These are phyloP conservation scores for Xylaria sp. DNA, from an alignment of 2,329 filamentous ascomycete genomes.

Conservation along the genomic window DNA sequence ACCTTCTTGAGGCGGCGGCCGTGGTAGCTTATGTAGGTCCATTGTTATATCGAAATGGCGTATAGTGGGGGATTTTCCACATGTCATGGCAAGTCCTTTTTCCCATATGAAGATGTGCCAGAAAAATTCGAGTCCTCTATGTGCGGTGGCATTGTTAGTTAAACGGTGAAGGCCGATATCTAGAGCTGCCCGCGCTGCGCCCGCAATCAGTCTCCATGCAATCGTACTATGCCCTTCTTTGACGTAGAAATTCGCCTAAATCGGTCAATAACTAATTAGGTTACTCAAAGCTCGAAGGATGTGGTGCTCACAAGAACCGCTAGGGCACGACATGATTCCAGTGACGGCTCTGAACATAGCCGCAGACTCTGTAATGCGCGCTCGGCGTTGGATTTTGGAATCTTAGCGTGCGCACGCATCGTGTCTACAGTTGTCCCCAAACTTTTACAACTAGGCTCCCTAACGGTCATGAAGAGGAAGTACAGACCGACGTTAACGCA, in stretches of 20 bases:
- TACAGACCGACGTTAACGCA: slow-evolving; percentile 39
- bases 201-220: slow-evolving; percentile 38
- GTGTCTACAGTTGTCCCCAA: slow-evolving; percentile 25
- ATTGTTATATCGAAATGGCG: slow-evolving; percentile 40
- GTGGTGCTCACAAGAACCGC: slow-evolving; percentile 34
- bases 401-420: slow-evolving; percentile 18
- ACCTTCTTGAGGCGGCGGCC: not conserved
- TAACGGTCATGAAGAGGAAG: slow-evolving; percentile 31
- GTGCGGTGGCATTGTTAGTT: slow-evolving; percentile 11
- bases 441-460: slow-evolving; percentile 15
- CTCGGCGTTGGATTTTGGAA: slow-evolving; percentile 34
- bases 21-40: slow-evolving; percentile 8
- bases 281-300: too few species aligned
- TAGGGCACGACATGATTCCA: slow-evolving; percentile 37
- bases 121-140: slow-evolving; percentile 32
- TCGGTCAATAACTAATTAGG: not conserved
- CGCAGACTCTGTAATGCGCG: slow-evolving; percentile 37
- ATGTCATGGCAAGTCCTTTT: slow-evolving; percentile 39
- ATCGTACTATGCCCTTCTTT: slow-evolving; percentile 38
- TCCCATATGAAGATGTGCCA: slow-evolving; percentile 41
- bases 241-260: slow-evolving; percentile 37
- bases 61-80: slow-evolving; percentile 37
- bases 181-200: slow-evolving; percentile 35
- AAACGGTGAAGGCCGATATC: slow-evolving; percentile 40
- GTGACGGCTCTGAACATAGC: slow-evolving; percentile 38